Evolutionary conservation across 441 rosid species (phyloP), one percentile per base, ranked within the genome.

Genomic region (Syzygium syzygioides): DNA sequence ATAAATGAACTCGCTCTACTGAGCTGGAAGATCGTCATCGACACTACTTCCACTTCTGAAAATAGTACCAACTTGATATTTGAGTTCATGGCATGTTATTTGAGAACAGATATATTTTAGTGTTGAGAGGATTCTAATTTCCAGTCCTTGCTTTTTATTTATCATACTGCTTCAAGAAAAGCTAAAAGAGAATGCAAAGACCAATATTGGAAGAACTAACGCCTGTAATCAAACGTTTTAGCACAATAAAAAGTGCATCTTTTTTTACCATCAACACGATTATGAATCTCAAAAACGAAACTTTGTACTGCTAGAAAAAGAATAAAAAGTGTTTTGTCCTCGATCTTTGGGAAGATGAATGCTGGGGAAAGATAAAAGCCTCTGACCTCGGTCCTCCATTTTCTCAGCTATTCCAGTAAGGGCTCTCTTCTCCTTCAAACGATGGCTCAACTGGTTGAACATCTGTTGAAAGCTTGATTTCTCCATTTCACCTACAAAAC

Each of bases 401-500:
- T 32, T 55, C n/a, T 30, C 48, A 55, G 57, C 50, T 54, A 32
- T 83, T 56, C 53, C 68, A 34, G 2, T 52, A 25, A 48, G 56
- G 55, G 79, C 79, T 50, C 83, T 52, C 62, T 85, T 88, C 80
- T 84, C 87, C 89, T 88, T 88, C n/a, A 84, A 88, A n/a, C 54
- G 66, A 34, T 60, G 87, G 87, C 89, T 88, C 79, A 87, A 55
- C 20, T 25, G 68, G 55, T 55, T 76, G 85, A 80, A 87, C 28
- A 34, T 76, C 37, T 55, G 88, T 34, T 50, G 60, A 76, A 87
- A 87, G 11, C 80, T 76, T 13, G 89, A 88, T 48, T 50, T 88
- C 80, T 84, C 87, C 83, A 76, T 76, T 50, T 76, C 52, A 76
- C 9, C 83, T 5, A 6, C 83, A 3, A 45, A 37, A 12, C 48